Conservation (phyloP, 169 alveolate genomes). For the Plasmodium falciparum region DNA sequence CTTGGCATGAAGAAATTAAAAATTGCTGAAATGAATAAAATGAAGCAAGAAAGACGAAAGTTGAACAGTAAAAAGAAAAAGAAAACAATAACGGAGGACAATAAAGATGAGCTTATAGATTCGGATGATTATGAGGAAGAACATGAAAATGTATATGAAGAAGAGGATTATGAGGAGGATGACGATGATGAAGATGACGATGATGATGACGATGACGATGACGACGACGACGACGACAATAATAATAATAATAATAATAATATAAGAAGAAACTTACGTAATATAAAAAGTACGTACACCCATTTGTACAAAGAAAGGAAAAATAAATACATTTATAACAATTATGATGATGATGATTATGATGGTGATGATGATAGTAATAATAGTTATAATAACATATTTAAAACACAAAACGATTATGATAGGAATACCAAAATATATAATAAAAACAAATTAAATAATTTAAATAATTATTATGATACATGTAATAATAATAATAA, state of each 20-base stretch:
- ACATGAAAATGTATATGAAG: slow-evolving; percentile 5
- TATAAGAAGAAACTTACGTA: too few species aligned
- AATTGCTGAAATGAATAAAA: slow-evolving; percentile 10
- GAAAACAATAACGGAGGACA: background rate
- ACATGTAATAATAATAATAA: background rate
- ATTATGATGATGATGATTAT: background rate
- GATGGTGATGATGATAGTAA: background rate
- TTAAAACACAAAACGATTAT: background rate
- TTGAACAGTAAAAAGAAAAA: background rate
- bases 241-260: background rate
- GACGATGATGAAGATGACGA: background rate
- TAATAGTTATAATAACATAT: background rate
- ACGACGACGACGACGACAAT: background rate
- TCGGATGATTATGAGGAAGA: background rate
- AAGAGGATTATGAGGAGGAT: background rate
- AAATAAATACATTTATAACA: background rate
- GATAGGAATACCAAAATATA: background rate
- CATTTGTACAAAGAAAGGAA: background rate
- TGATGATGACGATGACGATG: background rate
- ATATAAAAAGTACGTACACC: too few species aligned
- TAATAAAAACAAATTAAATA: background rate
- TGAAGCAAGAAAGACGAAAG: background rate
- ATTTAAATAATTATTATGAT: background rate
- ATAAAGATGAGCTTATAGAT: background rate
- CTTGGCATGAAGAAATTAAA: slow-evolving; percentile 29